Conservation (phyloP, 768 basidiomycete species). For the Panellus pusillus region DNA sequence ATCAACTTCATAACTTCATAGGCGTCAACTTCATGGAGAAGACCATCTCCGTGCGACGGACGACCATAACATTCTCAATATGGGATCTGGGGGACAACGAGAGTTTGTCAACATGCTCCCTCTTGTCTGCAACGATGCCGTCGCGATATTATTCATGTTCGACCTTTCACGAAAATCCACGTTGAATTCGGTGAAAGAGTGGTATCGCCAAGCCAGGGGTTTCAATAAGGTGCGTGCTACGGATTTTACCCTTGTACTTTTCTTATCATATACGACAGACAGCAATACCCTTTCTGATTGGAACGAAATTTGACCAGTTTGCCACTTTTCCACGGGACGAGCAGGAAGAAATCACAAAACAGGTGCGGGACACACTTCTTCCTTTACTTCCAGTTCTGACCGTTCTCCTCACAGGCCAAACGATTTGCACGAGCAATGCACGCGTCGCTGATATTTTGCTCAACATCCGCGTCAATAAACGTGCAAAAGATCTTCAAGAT, state of each 20-base stretch:
- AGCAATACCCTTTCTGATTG: slow-evolving; percentile 97
- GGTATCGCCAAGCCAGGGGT: slow-evolving; percentile 98
- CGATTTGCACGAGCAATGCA: slow-evolving; percentile 99
- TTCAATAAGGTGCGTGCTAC: slow-evolving; percentile 86
- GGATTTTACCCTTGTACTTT: neutral
- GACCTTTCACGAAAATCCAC: slow-evolving; percentile 97
- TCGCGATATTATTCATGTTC: slow-evolving; percentile 99
- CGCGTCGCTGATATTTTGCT: slow-evolving; percentile 98
- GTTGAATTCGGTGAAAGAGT: slow-evolving; percentile 97
- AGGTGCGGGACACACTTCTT: slow-evolving; percentile 47
- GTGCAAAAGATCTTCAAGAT: slow-evolving; percentile 99
- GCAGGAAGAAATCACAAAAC: slow-evolving; percentile 99
- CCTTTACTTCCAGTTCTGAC: neutral
- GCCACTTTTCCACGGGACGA: slow-evolving; percentile 95
- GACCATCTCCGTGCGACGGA: slow-evolving; percentile 96
- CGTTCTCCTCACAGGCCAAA: slow-evolving; percentile 64
- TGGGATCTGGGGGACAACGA: slow-evolving; percentile 98
- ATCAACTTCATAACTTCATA: slow-evolving; percentile 24
- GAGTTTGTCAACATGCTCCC: slow-evolving; percentile 99
- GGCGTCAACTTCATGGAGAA: slow-evolving; percentile 99
- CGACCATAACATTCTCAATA: slow-evolving; percentile 99
- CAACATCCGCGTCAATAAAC: slow-evolving; percentile 97
- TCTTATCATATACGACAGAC: slow-evolving; percentile 52
- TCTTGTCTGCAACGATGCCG: slow-evolving; percentile 98
- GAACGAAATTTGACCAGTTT: slow-evolving; percentile 98